phyloP scores from a whole-genome alignment of 805 yeast genomes.

The Lipomyces starkeyi region DNA sequence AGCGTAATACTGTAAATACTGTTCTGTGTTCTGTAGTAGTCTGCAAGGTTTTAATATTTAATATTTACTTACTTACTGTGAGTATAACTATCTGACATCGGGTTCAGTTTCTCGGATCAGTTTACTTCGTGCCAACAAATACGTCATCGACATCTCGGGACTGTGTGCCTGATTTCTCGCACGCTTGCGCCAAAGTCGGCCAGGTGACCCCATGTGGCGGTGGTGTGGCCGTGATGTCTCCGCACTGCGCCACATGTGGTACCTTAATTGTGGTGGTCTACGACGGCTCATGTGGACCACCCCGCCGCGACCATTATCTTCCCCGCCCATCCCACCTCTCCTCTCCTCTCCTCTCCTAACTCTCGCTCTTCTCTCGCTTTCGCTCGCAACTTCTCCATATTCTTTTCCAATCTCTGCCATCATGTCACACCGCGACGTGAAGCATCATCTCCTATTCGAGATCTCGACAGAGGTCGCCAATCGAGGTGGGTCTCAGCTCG shows the following conservation, averaged over 20 bases:
- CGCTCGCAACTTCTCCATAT: background rate
- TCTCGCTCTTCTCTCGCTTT: background rate
- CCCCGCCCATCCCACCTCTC: conserved; percentile 1
- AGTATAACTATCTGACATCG: too few species aligned
- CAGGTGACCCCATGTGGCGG: conserved; percentile 8
- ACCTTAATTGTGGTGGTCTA: background rate
- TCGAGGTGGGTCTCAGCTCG: conserved; percentile 42
- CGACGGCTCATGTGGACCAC: background rate
- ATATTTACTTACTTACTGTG: too few species aligned
- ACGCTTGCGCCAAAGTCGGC: background rate
- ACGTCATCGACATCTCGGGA: too few species aligned
- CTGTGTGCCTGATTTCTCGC: too few species aligned
- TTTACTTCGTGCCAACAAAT: too few species aligned
- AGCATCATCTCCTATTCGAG: conserved; percentile 87
- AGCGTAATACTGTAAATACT: too few species aligned
- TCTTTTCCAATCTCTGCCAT: conserved; percentile 6
- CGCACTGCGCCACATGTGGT: conserved; percentile 1
- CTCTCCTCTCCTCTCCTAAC: conserved; percentile 1
- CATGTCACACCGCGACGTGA: conserved; percentile 73
- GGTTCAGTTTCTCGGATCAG: too few species aligned
- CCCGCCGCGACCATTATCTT: background rate
- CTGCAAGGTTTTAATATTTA: too few species aligned
- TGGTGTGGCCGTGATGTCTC: background rate
- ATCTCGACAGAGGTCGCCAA: conserved; percentile 98
- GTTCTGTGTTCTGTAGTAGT: too few species aligned